Evolutionary conservation across 306 rosid species (phyloP), one percentile per base, ranked within the genome.

Genomic region (Castanea mollissima): DNA sequence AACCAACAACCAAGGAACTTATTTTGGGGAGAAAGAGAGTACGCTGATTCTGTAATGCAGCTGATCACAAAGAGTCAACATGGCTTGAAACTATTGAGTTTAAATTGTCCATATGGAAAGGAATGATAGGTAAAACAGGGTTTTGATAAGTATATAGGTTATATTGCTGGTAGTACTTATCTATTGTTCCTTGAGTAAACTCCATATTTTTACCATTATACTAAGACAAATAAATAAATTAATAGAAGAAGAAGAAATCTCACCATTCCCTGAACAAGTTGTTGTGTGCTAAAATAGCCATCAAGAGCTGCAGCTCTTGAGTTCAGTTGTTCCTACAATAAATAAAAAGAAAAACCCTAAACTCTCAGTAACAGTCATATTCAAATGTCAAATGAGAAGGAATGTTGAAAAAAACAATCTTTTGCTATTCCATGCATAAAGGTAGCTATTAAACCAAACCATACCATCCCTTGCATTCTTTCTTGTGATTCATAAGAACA

Each of bases 271-370:
- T 64, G 80, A 73, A 78, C 73, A 51, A 67, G 74, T 70, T 86
- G 82, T 59, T 76, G 85, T 29, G 77, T 54, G 63, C 85, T 74
- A 72, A 78, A 81, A 62, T 68, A 81, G 69, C 85, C 82, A 51
- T 86, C 86, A 2, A 79, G 63, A 41, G 83, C 52, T 20, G 84
- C 80, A 74, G 87, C 85, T 76, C 86, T 87, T 11, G 78, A 75
- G 75, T 62, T 69, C 75, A 74, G 74, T 72, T 83, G 82, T 49
- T 76, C 90, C 90, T 87, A 32, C 55, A 49, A 74, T 8, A 23
- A 54, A 60, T 8, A 73, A 5, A 68, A 41, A 68, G 12, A 56
- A 18, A 20, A 52, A 70, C 29, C 31, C 76, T 60, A 76, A 71
- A 29, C 58, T 78, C 49, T 77, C 75, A 76, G 56, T 54, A 73